Conservation (phyloP, 179 eudicot species). For the Beta macrorhiza region DNA sequence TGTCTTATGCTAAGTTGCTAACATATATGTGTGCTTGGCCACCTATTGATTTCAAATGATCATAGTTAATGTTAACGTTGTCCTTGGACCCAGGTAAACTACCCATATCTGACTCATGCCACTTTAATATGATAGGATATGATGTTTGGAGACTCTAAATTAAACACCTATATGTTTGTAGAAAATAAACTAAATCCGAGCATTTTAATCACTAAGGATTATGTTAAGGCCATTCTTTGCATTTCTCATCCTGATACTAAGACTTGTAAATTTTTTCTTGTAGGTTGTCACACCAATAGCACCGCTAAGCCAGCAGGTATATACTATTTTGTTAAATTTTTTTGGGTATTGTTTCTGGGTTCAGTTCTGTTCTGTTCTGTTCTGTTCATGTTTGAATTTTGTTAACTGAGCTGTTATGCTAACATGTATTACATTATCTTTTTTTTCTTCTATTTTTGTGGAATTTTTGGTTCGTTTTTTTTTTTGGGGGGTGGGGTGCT, state of each 20-base stretch:
- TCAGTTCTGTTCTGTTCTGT: not conserved
- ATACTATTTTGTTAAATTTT: not conserved
- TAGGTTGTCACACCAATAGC: slow-evolving; percentile 98
- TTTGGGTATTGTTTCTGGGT: not conserved
- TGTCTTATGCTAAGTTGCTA: not conserved
- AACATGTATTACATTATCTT: not conserved
- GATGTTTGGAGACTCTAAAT: not conserved
- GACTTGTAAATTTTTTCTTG: slow-evolving; percentile 15
- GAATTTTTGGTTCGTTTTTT: too few species aligned
- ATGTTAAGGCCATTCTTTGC: not conserved
- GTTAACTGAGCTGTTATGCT: not conserved
- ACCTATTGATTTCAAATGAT: not conserved
- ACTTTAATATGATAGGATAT: not conserved
- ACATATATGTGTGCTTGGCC: not conserved
- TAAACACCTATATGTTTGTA: not conserved
- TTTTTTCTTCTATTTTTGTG: not conserved
- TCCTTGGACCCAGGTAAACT: not conserved
- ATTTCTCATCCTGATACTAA: not conserved
- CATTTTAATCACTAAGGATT: not conserved
- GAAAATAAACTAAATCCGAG: not conserved
- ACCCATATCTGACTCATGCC: not conserved
- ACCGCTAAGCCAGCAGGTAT: slow-evolving; percentile 97
- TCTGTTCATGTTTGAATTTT: not conserved
- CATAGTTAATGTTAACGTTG: not conserved
- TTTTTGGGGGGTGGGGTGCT: not conserved